Percentiles rank a stretch among this genome's conserved stretches.
Conservation (phyloP, 805 yeast species). For the Sugiyamaella mastotermitis region DNA sequence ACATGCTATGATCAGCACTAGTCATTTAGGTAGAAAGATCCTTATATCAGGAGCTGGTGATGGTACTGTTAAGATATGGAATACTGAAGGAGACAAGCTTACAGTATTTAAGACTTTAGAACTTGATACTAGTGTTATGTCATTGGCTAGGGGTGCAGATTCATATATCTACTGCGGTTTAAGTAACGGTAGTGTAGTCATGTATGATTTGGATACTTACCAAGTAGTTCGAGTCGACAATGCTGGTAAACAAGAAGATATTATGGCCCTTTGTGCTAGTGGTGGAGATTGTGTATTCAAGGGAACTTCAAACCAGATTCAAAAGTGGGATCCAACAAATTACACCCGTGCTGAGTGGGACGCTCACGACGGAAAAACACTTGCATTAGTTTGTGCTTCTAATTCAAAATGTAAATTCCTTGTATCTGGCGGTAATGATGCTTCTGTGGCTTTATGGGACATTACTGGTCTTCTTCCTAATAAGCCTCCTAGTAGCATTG, state of each 20-base stretch:
- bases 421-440: conserved; percentile 65
- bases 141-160: conserved; percentile 45
- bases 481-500: conserved; percentile 1
- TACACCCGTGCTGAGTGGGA: conserved; percentile 42
- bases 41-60: conserved; percentile 84
- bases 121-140: conserved; percentile 58
- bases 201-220: conserved; percentile 81
- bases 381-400: conserved; percentile 49
- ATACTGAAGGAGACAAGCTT: conserved; percentile 28
- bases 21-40: conserved; percentile 27
- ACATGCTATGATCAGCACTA: conserved; percentile 50
- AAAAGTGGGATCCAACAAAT: conserved; percentile 46
- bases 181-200: conserved; percentile 63
- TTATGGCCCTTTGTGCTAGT: conserved; percentile 47
- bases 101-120: conserved; percentile 38
- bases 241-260: conserved; percentile 28
- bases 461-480: conserved; percentile 28
- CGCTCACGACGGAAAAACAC: conserved; percentile 50
- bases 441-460: conserved; percentile 70
- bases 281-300: conserved; percentile 55
- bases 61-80: conserved; percentile 82
- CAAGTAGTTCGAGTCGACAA: conserved; percentile 45
- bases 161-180: conserved; percentile 81
- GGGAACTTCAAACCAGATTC: conserved; percentile 48
- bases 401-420: conserved; percentile 36